Evolutionary conservation across 1,284 basidiomycete genomes (phyloP), one percentile per base, ranked within the genome.

Genomic region (Ganoderma meredithae): DNA sequence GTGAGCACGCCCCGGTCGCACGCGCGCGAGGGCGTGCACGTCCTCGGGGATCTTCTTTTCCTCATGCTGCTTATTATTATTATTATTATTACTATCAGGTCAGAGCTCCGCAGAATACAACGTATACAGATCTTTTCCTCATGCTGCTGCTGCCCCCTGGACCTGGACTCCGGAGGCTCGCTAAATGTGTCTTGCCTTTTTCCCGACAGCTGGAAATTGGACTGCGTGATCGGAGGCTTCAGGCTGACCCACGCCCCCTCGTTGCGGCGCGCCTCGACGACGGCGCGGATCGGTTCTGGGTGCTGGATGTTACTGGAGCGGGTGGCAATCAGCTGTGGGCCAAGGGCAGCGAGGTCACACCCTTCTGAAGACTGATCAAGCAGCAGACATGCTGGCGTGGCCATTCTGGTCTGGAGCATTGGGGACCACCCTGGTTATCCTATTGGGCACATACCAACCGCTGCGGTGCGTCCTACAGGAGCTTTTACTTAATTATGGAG

Each of bases 171-270:
- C 13, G 41, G 41, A 41, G 41, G 41, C 47, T 47, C 47, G 47
- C 47, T 22, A 25, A 13, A 49, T 13, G 47, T 2, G 47, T 49
- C 47, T 49, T 49, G 47, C 47, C 22, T 9, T 25, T 49, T 49
- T 25, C 12, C 22, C 47, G 22, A 49, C 47, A 49, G 47, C 47
- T 13, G 47, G 47, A 25, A 22, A 7, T 4, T 12, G 47, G n/a
- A 49, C 47, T 49, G 47, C 22, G 47, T 49, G 47, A 49, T 49
- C 47, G 47, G 47, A 47, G 44, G 22, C 47, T n/a, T 25, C 22
- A n/a, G 22, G 22, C 25, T 25, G n/a, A 22, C 47, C 47, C 47
- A 49, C 47, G 47, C 31, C 31, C 31, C 10, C 31, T 19, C 4
- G 53, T 31, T 15, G 25, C 53, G 27, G 25, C 13, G 55, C 33